Conservation (phyloP, 306 rosid genomes). For the Corylus heterophylla region DNA sequence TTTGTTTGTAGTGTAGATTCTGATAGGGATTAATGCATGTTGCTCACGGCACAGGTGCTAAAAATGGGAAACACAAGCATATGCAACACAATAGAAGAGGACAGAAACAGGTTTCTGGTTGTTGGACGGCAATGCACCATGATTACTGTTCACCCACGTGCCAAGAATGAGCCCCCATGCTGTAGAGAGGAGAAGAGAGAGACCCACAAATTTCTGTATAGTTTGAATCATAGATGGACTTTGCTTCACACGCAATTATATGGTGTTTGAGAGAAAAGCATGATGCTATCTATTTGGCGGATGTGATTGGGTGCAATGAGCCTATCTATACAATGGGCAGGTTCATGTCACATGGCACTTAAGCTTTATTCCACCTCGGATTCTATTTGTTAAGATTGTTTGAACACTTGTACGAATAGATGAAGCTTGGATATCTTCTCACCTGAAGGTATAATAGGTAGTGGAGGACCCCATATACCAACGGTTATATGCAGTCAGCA, state of each 20-base stretch:
- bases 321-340: too few relatives aligned
- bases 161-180: conserved; percentile 10
- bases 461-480: too few relatives aligned
- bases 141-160: conserved; percentile 33
- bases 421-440: too few relatives aligned
- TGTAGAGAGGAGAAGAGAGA: not conserved
- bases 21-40: not conserved
- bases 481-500: too few relatives aligned
- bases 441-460: too few relatives aligned
- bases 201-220: not conserved
- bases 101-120: conserved; percentile 6
- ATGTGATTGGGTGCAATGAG: too few relatives aligned
- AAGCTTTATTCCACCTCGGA: too few relatives aligned
- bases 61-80: conserved; percentile 26
- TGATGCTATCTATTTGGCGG: not conserved
- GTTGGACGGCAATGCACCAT: conserved; percentile 28
- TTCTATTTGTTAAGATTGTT: too few relatives aligned
- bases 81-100: conserved; percentile 7
- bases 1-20: conserved; percentile 8
- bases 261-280: not conserved
- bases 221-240: not conserved
- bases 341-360: too few relatives aligned
- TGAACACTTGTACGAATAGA: too few relatives aligned
- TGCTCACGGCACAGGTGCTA: not conserved
- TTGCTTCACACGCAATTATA: not conserved